Base-by-base conservation (phyloP, 306 rosid genomes). In the Lagenaria siceraria region DNA sequence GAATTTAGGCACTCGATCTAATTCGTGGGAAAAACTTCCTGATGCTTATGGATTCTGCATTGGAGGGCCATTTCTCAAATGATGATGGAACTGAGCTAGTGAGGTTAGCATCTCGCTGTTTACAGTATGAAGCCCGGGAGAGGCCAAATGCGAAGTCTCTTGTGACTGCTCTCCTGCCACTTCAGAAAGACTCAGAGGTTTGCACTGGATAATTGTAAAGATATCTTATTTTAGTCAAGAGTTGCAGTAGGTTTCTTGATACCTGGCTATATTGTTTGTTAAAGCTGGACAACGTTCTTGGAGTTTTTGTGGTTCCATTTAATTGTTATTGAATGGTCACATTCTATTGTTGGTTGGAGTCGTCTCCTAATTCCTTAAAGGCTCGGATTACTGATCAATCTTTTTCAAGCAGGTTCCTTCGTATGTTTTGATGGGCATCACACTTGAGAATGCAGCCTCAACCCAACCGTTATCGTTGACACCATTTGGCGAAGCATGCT, bases 41-140 rank as follows among this genome's bases (percentile, higher is more conserved):
- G 87, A 92, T 92, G 98, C 75, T 95, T 79, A 95, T 95, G 97
- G 98, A 95, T 83, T 95, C 98, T 52, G 97, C 96, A 27, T 78
- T 92, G 80, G 97, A 92, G 83, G 98, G 97, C 48, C 91, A 95
- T 66, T 95, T 95, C 81, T 92, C 97, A 46, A 95, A 95, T 75
- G 97, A 95, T 79, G 98, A 92, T 48, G 97, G 97, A 89, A 92
- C 98, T 24, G 98, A 95, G 83, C 79, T 95, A 78, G 96, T 92
- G 77, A 90, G 97, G 54, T 86, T 92, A 85, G 98, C 98, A 75
- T 89, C 97, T 21, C 98, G 97, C 43, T 95, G 97, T 78, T 87
- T 95, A 69, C 98, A 95, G 70, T 95, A 89, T 78, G 98, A 95
- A 83, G 97, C 96, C 59, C 97, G 98, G 18, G 98, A 95, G 88